Evolutionary conservation across 2,329 filamentous ascomycete genomes (phyloP).

Genomic region (Aspergillus eucalypticola): DNA sequence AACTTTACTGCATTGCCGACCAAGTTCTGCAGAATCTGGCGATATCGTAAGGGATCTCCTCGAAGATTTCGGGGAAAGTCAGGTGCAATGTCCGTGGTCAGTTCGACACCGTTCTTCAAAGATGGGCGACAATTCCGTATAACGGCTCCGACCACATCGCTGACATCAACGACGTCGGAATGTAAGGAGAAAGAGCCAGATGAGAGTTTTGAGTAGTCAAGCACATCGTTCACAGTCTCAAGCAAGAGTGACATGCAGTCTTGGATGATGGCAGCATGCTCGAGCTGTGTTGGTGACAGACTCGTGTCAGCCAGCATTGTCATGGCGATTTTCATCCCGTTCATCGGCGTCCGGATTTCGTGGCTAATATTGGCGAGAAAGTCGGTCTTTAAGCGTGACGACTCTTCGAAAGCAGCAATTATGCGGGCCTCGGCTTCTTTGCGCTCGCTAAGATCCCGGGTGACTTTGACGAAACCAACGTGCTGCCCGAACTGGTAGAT

Average conservation of each 20-base stretch:
- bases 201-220: conserved; percentile 66
- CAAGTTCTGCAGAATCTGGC: conserved; percentile 63
- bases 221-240: conserved; percentile 66
- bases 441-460: conserved; percentile 58
- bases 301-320: conserved; percentile 58
- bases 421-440: conserved; percentile 56
- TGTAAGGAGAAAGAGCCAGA: conserved; percentile 61
- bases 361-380: conserved; percentile 66
- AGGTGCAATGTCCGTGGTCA: conserved; percentile 49
- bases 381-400: conserved; percentile 62
- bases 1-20: conserved; percentile 64
- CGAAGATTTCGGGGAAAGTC: conserved; percentile 47
- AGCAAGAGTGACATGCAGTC: conserved; percentile 61
- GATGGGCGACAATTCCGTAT: conserved; percentile 53
- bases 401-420: conserved; percentile 61
- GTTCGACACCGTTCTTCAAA: conserved; percentile 49
- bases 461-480: conserved; percentile 61
- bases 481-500: conserved; percentile 55
- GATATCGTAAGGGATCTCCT: conserved; percentile 62
- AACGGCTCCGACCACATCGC: conserved; percentile 49
- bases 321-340: conserved; percentile 62
- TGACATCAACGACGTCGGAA: conserved; percentile 54
- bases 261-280: conserved; percentile 59
- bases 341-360: conserved; percentile 66
- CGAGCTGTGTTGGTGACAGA: conserved; percentile 56